phyloP scores from a whole-genome alignment of 2,329 filamentous ascomycete species.

The Pezicula rhizophila region DNA sequence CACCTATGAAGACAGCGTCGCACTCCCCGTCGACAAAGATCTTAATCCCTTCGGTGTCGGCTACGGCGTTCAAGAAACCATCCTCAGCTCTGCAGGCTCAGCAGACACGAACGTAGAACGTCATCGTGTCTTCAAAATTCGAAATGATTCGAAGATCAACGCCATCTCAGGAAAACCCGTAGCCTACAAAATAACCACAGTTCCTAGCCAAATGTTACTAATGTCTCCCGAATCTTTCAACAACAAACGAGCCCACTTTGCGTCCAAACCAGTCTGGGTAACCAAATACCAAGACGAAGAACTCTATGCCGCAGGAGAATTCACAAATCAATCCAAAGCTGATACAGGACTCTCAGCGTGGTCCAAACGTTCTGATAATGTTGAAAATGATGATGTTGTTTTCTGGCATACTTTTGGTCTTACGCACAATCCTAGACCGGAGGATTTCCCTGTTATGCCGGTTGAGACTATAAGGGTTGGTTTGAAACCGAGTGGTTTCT shows the following conservation, averaged over 20 bases:
- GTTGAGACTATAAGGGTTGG: slow-evolving; percentile 47
- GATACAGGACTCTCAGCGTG: slow-evolving; percentile 47
- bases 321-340: slow-evolving; percentile 50
- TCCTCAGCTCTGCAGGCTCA: slow-evolving; percentile 38
- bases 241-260: slow-evolving; percentile 45
- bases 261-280: slow-evolving; percentile 50
- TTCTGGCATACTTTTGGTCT: slow-evolving; percentile 54
- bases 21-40: slow-evolving; percentile 48
- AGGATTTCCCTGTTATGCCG: slow-evolving; percentile 66
- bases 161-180: slow-evolving; percentile 47
- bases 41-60: slow-evolving; percentile 46
- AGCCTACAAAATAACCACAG: slow-evolving; percentile 48
- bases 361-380: slow-evolving; percentile 42
- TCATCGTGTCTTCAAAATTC: slow-evolving; percentile 52
- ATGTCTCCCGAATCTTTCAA: slow-evolving; percentile 41
- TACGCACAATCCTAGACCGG: slow-evolving; percentile 57
- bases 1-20: slow-evolving; percentile 51
- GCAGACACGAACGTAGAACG: slow-evolving; percentile 40
- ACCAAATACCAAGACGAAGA: slow-evolving; percentile 48
- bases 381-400: slow-evolving; percentile 47
- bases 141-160: slow-evolving; percentile 46
- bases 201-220: slow-evolving; percentile 52
- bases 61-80: slow-evolving; percentile 42
- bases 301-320: slow-evolving; percentile 47
- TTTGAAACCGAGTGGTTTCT: slow-evolving; percentile 47